These are phyloP conservation scores for Trametes elegans DNA, from an alignment of 768 basidiomycete genomes.

Conservation along the genomic window DNA sequence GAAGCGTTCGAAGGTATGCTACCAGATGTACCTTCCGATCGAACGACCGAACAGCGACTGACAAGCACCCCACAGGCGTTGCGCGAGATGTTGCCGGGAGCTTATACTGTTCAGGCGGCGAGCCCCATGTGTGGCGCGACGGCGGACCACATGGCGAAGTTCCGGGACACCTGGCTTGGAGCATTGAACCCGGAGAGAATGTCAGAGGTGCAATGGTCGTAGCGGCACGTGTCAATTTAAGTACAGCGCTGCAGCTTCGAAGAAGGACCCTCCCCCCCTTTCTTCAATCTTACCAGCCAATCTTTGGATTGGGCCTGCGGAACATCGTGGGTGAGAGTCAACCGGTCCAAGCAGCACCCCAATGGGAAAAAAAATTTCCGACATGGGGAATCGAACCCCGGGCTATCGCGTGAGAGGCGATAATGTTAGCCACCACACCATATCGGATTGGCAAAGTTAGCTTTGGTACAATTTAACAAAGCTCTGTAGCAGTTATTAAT, in stretches of 20 bases:
- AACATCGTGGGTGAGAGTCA: too few species aligned
- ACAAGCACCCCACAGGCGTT: constrained; percentile 30
- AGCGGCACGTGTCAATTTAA: not conserved
- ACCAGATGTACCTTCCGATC: not conserved
- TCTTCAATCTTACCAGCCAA: not conserved
- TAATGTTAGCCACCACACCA: constrained; percentile 22
- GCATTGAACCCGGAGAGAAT: constrained; percentile 8
- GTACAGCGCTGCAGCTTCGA: not conserved
- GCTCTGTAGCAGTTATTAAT: not conserved
- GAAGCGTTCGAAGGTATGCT: constrained; percentile 66
- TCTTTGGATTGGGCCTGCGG: too few species aligned
- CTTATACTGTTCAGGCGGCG: constrained; percentile 49
- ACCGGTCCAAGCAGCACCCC: not conserved
- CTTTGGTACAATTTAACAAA: not conserved
- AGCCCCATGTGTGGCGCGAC: constrained; percentile 51
- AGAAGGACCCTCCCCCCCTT: not conserved
- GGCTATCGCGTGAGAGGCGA: constrained; percentile 22
- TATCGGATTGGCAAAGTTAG: constrained; percentile 10
- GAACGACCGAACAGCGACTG: too few species aligned
- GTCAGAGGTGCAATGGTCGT: constrained; percentile 14
- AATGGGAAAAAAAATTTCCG: constrained; percentile 1
- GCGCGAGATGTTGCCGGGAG: constrained; percentile 55
- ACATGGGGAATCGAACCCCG: constrained; percentile 22
- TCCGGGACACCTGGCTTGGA: constrained; percentile 19
- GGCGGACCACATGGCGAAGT: constrained; percentile 21